These are phyloP conservation scores for Capsella bursapastoris DNA, from an alignment of 345 rosid species.

Conservation along the genomic window DNA sequence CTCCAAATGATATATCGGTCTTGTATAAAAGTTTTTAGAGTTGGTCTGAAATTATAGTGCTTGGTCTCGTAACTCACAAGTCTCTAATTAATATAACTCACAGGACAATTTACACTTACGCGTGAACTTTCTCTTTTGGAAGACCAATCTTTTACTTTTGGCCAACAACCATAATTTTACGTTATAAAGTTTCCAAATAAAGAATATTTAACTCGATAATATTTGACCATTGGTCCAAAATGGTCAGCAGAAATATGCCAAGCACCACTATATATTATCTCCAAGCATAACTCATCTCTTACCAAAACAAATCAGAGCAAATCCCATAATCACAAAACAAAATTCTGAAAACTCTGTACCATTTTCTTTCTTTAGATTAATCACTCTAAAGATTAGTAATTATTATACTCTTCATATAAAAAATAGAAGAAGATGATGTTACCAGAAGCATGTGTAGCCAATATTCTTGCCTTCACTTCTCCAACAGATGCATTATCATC, in stretches of 20 bases:
- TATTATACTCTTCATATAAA: not conserved
- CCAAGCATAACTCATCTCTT: not conserved
- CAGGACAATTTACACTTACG: not conserved
- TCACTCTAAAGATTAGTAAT: too few relatives aligned
- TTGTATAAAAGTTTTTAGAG: too few relatives aligned
- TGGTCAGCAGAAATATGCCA: slow-evolving; percentile 7
- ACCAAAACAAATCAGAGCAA: not conserved
- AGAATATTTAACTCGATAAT: not conserved
- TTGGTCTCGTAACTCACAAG: too few relatives aligned
- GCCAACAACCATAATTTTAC: not conserved
- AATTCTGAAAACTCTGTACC: too few relatives aligned
- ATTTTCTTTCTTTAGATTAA: too few relatives aligned
- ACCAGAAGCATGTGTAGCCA: slow-evolving; percentile 67
- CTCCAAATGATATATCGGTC: too few relatives aligned
- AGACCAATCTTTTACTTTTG: not conserved
- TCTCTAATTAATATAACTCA: too few relatives aligned
- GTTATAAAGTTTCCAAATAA: not conserved
- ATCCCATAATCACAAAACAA: not conserved
- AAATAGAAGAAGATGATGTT: slow-evolving; percentile 35
- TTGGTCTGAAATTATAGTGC: too few relatives aligned
- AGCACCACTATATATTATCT: slow-evolving; percentile 24
- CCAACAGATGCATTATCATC: slow-evolving; percentile 61
- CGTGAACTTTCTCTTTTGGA: slow-evolving; percentile 7
- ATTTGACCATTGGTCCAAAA: slow-evolving; percentile 31
- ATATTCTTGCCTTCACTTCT: slow-evolving; percentile 62